Conservation (phyloP, 305 asterid species). For the Solanum hybrid region DNA sequence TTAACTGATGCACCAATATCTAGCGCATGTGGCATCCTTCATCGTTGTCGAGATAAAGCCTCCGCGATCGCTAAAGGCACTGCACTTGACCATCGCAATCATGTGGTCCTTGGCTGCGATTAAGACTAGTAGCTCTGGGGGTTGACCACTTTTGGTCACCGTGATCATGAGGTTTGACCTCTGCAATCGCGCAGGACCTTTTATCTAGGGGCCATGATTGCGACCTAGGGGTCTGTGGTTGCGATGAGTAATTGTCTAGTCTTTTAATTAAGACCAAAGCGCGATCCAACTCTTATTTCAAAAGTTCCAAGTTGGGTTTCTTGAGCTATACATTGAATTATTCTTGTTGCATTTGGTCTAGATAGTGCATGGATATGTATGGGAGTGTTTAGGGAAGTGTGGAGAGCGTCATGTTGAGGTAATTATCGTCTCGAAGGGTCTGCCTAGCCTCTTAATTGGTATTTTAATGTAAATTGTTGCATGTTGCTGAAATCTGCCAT, state of each 20-base stretch:
- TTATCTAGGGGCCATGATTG: not conserved
- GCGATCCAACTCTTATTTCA: no score
- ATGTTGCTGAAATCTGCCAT: no score
- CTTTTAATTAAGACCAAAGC: not conserved
- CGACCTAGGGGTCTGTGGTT: not conserved
- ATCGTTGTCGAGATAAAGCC: not conserved
- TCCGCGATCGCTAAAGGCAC: not conserved
- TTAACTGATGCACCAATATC: not conserved
- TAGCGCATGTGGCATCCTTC: not conserved
- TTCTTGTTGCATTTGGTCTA: not conserved
- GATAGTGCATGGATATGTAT: not conserved
- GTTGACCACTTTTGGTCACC: not conserved
- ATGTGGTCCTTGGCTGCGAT: not conserved
- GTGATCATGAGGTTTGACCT: not conserved
- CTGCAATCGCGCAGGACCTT: not conserved
- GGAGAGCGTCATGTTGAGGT: not conserved
- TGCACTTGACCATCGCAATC: not conserved
- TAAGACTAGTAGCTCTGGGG: not conserved
- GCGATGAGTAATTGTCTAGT: not conserved
- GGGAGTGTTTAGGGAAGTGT: not conserved
- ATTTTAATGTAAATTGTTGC: not conserved
- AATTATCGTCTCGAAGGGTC: not conserved
- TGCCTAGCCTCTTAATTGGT: not conserved
- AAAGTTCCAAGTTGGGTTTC: not conserved
- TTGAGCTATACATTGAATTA: not conserved